Evolutionary conservation across 306 rosid species (phyloP), one percentile per base, ranked within the genome.

Genomic region (Benincasa hispida): DNA sequence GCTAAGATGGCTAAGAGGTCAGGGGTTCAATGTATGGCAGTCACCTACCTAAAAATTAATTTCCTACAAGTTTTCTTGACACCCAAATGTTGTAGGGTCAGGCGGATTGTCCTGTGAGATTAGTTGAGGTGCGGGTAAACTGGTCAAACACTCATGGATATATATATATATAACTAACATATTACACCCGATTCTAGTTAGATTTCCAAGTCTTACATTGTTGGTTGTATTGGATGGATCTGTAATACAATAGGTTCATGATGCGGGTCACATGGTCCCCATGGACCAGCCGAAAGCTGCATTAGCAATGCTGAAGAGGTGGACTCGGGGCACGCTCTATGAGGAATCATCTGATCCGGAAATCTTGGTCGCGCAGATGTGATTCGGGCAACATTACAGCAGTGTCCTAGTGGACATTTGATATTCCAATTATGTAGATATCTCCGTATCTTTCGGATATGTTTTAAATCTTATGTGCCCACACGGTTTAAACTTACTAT

Each of bases 271-370:
- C 86, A 89, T 94, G 99, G 99, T 94, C 77, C 99, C 99, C 4
- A 94, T 94, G 99, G 99, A 94, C 82, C 99, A 94, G 80, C 99
- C 99, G 18, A 87, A 89, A 89, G 97, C 99, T 78, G 74, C 99
- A 19, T 67, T 94, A 42, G 96, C 87, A 90, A 94, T 94, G 99
- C 83, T 94, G 91, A 87, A 79, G 79, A 88, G 84, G 84, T 94
- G 97, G 99, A 94, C 91, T 74, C 86, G 34, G 74, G 96, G 98
- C 50, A 76, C 83, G 55, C 96, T 94, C 75, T 81, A 88, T 24
- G 81, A 81, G 62, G 72, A 82, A 39, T 84, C 72, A 51, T 75
- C 63, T 48, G 82, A 84, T 47, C 35, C 63, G 13, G 82, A 82
- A 69, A 78, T 69, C 37, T 76, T 85, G 83, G 82, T 92, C 72